Evolutionary conservation across 1,284 basidiomycete genomes (phyloP), one percentile per base, ranked within the genome.

Genomic region (Apiotrichum brassicae): DNA sequence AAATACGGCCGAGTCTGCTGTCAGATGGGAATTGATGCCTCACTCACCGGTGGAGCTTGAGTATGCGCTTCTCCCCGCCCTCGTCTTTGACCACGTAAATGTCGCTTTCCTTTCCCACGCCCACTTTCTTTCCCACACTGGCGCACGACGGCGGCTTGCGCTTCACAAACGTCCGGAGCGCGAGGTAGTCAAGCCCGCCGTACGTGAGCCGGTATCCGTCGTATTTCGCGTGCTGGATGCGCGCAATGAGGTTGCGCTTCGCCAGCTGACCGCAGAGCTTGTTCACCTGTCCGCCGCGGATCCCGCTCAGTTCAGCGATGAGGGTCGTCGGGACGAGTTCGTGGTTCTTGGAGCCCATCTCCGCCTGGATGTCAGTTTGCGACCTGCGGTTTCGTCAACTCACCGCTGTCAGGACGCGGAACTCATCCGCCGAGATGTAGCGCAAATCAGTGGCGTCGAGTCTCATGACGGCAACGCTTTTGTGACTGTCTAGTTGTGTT

Each of bases 341-440:
- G 68, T 98, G 94, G 66, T 97, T 97, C 76, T 95, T 95, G 5
- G 90, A 95, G 30, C 94, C 95, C 80, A 95, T 92, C 76, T 99
- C 94, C 35, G 87, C 86, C 89, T 94, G 67, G 32, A 48, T n/a
- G 48, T 37, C 33, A 34, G 44, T 25, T 37, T n/a, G 26, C 11
- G 20, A n/a, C 22, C 3, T 16, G 18, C 5, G 35, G 8, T 20
- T 20, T 19, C 11, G 7, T 14, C 28, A 14, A 73, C 82, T 46
- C 66, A 95, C 91, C 42, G 94, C 90, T 22, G 89, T 91, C 30
- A 98, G 78, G 13, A 97, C 91, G 45, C 93, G 79, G 73, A 97
- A 98, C 70, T 97, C 92, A 54, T 97, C 93, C 23, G 85, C 78
- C 9, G 87, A 84, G 55, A 98, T 77, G 73, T 97, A 98, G 68